These are phyloP conservation scores for Wickerhamiella azyma DNA, from an alignment of 805 yeast species.

Conservation along the genomic window DNA sequence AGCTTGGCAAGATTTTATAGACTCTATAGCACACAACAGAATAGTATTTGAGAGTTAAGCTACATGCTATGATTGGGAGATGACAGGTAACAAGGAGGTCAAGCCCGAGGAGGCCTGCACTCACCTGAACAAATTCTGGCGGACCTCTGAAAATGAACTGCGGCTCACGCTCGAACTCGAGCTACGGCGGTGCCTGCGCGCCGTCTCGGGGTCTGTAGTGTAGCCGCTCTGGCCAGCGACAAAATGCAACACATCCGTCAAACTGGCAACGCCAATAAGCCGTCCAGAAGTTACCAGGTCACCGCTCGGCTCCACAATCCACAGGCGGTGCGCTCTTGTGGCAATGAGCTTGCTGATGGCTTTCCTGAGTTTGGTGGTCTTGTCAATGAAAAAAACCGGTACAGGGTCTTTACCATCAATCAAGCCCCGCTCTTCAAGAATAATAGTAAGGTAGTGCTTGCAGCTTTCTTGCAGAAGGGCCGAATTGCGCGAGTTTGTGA, in stretches of 20 bases:
- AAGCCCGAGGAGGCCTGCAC: background rate
- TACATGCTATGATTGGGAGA: no score
- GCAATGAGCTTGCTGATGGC: conserved; percentile 93
- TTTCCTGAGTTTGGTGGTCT: conserved; percentile 65
- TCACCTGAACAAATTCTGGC: conserved; percentile 6
- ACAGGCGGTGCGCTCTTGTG: conserved; percentile 71
- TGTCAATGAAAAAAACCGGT: conserved; percentile 89
- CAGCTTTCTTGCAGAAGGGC: conserved; percentile 71
- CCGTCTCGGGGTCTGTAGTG: conserved; percentile 65
- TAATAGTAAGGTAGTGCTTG: conserved; percentile 74
- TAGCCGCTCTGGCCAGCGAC: conserved; percentile 66
- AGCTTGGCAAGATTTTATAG: no score
- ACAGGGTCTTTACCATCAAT: conserved; percentile 92
- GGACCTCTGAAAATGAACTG: conserved; percentile 11
- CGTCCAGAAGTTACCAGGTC: conserved; percentile 41
- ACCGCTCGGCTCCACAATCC: conserved; percentile 27
- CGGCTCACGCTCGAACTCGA: conserved; percentile 19
- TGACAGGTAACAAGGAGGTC: background rate
- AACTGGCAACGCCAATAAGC: conserved; percentile 78
- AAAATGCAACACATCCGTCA: conserved; percentile 77
- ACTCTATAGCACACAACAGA: no score
- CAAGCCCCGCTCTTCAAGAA: conserved; percentile 74
- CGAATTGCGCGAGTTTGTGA: conserved; percentile 76
- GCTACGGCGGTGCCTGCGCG: conserved; percentile 71
- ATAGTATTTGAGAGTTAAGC: no score